Base-by-base conservation (phyloP, 768 basidiomycete species). In the Boletus vermiculosoides region DNA sequence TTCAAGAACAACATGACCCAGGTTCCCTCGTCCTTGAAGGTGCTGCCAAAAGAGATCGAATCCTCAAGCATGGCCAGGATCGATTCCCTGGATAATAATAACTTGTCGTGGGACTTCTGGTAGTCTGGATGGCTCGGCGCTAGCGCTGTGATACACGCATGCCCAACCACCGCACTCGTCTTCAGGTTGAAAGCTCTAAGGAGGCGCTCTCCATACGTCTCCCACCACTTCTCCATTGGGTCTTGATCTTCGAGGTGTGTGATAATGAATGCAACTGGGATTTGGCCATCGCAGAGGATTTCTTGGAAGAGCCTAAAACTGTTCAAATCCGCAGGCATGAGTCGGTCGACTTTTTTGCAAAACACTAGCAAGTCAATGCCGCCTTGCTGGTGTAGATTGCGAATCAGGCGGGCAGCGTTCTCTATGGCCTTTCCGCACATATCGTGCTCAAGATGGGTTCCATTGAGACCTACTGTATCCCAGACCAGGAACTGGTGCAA, bases 341-440 rank as follows among this genome's bases (percentile, higher is more conserved):
- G 63, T 40, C 74, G 63, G 1, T 73, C 73, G 0, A 41, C 51
- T 15, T 67, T 66, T 54, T 73, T 73, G 61, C 71, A 71, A 52
- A 72, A 76, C 5, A 78, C 58, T 4, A 79, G 73, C 41, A 80
- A 65, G 61, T 69, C 72, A 33, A 79, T 61, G 4, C 77, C 77
- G 5, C 65, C 73, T 47, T 47, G 42, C n/a, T 16, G 20, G 33
- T 57, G 55, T 4, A 78, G 56, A 5, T 56, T 63, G 9, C 60
- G 63, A 47, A 80, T 60, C 9, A 80, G 56, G 4, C 30, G 44
- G 28, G 59, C 66, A 39, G 71, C 66, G 10, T 67, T 63, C 42
- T 59, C 52, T 20, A 74, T 57, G 20, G 69, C 68, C 18, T 37
- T 45, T 33, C 39, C n/a, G 34, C 56, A 49, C 3, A 40, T 22